Evolutionary conservation across 2,329 filamentous ascomycete species (phyloP).

Genomic region (Corinectria fuckeliana): DNA sequence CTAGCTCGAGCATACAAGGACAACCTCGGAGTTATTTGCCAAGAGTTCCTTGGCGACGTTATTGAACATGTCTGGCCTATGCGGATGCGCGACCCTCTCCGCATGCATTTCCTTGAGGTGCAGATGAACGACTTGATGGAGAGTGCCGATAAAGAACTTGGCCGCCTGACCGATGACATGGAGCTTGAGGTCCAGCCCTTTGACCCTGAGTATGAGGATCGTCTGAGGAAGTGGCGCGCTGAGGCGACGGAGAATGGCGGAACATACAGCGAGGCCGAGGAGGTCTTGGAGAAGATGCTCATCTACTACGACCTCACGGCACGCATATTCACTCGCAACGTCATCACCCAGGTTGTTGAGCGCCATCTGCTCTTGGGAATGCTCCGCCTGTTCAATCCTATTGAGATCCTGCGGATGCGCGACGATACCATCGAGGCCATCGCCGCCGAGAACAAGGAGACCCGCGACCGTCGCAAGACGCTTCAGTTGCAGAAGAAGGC

Average conservation of each 20-base stretch:
- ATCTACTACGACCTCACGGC: slow-evolving; percentile 62
- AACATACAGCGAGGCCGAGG: slow-evolving; percentile 57
- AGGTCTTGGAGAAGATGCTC: slow-evolving; percentile 62
- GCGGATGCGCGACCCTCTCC: slow-evolving; percentile 58
- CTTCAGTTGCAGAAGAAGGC: slow-evolving; percentile 57
- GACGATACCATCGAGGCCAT: slow-evolving; percentile 55
- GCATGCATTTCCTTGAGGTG: slow-evolving; percentile 55
- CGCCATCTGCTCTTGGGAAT: slow-evolving; percentile 59
- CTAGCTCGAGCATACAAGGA: slow-evolving; percentile 61
- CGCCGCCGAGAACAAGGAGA: slow-evolving; percentile 60
- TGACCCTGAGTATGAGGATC: slow-evolving; percentile 60
- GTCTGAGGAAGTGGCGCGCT: slow-evolving; percentile 55
- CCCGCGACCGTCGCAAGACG: slow-evolving; percentile 54
- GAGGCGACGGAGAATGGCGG: slow-evolving; percentile 51
- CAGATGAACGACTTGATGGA: slow-evolving; percentile 56
- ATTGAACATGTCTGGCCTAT: slow-evolving; percentile 58
- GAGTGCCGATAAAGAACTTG: slow-evolving; percentile 54
- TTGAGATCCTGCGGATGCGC: slow-evolving; percentile 57
- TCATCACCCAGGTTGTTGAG: slow-evolving; percentile 60
- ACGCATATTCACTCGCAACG: slow-evolving; percentile 59
- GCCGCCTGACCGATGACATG: slow-evolving; percentile 56
- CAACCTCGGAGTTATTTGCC: slow-evolving; percentile 60
- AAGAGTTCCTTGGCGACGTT: slow-evolving; percentile 59
- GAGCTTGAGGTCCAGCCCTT: slow-evolving; percentile 60
- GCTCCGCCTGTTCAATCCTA: slow-evolving; percentile 58